phyloP scores from a whole-genome alignment of 257 asterid genomes.

The Nicotiana obtusifolia region DNA sequence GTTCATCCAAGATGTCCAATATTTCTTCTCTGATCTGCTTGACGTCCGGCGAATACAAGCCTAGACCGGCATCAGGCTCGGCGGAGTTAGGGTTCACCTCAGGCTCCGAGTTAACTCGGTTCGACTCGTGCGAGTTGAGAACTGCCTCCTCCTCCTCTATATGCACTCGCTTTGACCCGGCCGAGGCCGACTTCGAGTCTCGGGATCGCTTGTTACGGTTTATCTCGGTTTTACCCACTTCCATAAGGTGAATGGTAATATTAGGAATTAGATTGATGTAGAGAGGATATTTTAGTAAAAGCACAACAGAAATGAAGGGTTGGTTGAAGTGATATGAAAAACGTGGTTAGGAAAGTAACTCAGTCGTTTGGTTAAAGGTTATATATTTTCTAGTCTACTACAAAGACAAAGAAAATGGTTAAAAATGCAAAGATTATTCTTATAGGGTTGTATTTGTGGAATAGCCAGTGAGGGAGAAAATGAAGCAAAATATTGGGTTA shows the following conservation, averaged over 20 bases:
- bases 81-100: background rate
- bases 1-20: constrained; percentile 27
- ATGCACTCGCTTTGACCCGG: constrained; percentile 8
- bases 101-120: background rate
- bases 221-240: background rate
- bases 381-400: background rate
- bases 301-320: background rate
- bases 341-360: background rate
- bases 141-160: background rate
- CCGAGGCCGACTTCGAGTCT: constrained; percentile 15
- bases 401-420: too few species aligned
- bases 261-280: background rate
- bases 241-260: constrained; percentile 8
- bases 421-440: too few species aligned
- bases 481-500: constrained; percentile 7
- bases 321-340: background rate
- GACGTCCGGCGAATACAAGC: background rate
- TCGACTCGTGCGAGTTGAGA: background rate
- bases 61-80: background rate
- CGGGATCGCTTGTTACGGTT: constrained; percentile 18
- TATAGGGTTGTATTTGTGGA: background rate
- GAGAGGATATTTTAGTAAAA: background rate
- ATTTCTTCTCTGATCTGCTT: constrained; percentile 19
- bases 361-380: background rate
- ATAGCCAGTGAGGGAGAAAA: background rate